Base-by-base conservation (phyloP, 192 early-diverging fungal genomes). In the Chytriomyces hyalinus region DNA sequence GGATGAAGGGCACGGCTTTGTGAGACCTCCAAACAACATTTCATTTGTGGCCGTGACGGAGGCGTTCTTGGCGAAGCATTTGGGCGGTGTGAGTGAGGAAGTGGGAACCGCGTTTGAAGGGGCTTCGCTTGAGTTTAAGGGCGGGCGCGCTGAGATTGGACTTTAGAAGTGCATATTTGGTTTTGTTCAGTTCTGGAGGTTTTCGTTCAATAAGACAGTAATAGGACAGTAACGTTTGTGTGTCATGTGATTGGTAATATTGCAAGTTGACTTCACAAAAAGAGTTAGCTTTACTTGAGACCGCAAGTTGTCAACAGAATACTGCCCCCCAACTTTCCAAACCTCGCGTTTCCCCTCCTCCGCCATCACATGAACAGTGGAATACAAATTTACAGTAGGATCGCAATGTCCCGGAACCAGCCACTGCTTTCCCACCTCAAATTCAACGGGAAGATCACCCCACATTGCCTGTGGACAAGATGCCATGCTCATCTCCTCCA, bases 1-100 rank as follows among this genome's bases (percentile, higher is more conserved):
- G 6, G 80, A 84, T 67, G 83, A 84, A 67, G 83, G 83, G 11
- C 83, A 84, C 20, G 79, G 83, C 60, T 84, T 84, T 73, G 60
- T 57, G 49, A 70, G 78, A 49, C 83, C 83, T 43, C 61, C 73
- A n/a, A 84, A 84, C 64, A 74, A 47, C 15, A 84, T 84, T 61
- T 60, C 77, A n/a, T 84, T 84, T 44, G 59, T 43, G 48, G 75
- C 78, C 15, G 67, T 80, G 50, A 43, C 28, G n/a, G 83, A 84
- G 45, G 71, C 71, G 51, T 84, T 84, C 47, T 78, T 84, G 75
- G 24, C 59, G 3, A 81, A 70, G 13, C 53, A 68, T 28, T 65
- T 84, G 47, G 83, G 83, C 20, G 47, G 68, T 44, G 11, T 13
- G 22, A 7, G 9, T 24, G 68, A 70, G 45, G 49, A 15, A 22